Base-by-base conservation (phyloP, 169 alveolate species). In the Eimeria brunetti region DNA sequence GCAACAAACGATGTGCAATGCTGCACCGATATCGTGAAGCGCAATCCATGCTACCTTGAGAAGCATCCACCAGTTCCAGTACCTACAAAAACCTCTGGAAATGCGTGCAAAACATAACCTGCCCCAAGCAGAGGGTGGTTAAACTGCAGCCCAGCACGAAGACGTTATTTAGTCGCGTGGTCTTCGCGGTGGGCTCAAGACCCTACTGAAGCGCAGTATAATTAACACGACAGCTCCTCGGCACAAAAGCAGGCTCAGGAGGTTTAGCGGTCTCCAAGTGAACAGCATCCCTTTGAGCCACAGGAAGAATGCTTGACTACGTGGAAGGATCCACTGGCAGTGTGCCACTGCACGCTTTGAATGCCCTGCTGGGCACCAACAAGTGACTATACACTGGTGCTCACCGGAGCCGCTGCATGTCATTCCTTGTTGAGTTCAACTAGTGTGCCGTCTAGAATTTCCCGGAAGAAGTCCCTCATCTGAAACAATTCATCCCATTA, bases 391-490 rank as follows among this genome's bases (percentile, higher is more conserved):
- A 49, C 36, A 33, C 58, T 22, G 27, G 78, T 20, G 53, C 30
- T 84, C 51, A 20, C 38, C 67, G 58, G n/a, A 49, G 78, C 64
- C 41, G 0, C 64, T 41, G 81, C 92, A 46, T 49, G 46, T 41
- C 49, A 86, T 33, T 86, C 92, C 46, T 38, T 86, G 92, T 58
- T 62, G 46, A 86, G 81, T 27, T 86, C 92, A 36, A 71, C 73
- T 60, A 86, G 49, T 46, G 92, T 86, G 49, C 92, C 92, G 44
- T 86, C 92, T 41, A 86, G 73, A 60, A 86, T 86, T n/a, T 86
- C 92, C 62, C 92, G 78, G 62, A 86, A 86, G 81, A 86, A 86
- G 53, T 86, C 92, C 81, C 92, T 58, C 92, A 86, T 86, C 92
- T 86, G 81, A 60, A 62, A 30, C 78, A 58, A 62, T 24, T 83